Evolutionary conservation across 495 filamentous ascomycete species (phyloP), one percentile per base, ranked within the genome.

Genomic region (Chaetomium fimeti): DNA sequence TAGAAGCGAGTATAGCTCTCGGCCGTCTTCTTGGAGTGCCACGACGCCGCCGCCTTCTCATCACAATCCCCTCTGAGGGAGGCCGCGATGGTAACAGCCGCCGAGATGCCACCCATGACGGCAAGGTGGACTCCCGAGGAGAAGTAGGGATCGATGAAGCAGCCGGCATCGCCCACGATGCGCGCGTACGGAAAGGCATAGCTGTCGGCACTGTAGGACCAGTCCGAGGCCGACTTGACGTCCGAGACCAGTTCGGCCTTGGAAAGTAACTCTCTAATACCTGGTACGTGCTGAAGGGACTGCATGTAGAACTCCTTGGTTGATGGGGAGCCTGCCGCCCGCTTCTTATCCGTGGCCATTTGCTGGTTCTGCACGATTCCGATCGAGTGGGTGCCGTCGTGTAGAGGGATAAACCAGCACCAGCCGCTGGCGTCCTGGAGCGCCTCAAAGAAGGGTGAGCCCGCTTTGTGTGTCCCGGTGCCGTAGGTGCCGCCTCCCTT

Each of bases 1-100:
- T 83, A 60, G 71, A 85, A 85, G 13, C 81, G 77, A 2, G 79
- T 81, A 57, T 84, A 85, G 22, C 76, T 72, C 48, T 82, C 79
- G 1, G 73, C 59, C 0, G 79, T 69, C 63, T 80, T 81, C 24
- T 71, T 77, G 3, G 74, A 69, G 67, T 84, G 82, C 82, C 82
- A 84, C 18, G 71, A 61, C 2, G 72, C 76, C 0, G 82, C 83
- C 15, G 48, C 62, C 0, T 56, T 6, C 66, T 84, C 81, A 20
- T 69, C 67, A 49, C 66, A 72, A 27, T 83, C 66, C 8, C 80
- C 81, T 16, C 64, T 66, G 27, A 66, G 61, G 13, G 69, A n/a
- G 7, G 75, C 76, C 2, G 38, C 20, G 40, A 78, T 74, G 15
- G 75, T 72, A 5, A 63, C 65, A 15, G 80, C 82, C 2, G 82